Evolutionary conservation across 2,329 filamentous ascomycete species (phyloP).

Genomic region (Ophiostoma quercus): DNA sequence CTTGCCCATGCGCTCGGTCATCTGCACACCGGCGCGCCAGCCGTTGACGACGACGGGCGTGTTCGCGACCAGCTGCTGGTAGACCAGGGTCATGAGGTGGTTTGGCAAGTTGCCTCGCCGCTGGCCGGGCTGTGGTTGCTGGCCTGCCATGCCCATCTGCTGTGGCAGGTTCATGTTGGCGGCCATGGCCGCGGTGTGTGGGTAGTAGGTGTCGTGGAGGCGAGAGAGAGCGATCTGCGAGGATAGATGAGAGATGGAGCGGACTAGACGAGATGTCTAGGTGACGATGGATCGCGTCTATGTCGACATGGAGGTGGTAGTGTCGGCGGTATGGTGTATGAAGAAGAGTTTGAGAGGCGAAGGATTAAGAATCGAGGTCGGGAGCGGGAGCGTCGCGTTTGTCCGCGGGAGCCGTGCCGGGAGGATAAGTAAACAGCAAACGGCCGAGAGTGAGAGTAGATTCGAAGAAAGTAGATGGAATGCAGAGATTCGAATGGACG

Average conservation of each 20-base stretch:
- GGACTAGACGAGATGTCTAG: neutral
- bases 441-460: neutral
- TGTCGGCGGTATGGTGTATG: neutral
- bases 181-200: constrained; percentile 48
- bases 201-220: neutral
- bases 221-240: neutral
- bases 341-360: neutral
- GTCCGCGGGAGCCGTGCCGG: neutral
- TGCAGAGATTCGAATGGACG: neutral
- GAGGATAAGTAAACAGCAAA: neutral
- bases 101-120: constrained; percentile 39
- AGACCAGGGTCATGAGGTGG: constrained; percentile 33
- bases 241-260: neutral
- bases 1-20: constrained; percentile 42
- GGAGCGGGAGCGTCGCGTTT: neutral
- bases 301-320: constrained; percentile 8
- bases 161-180: constrained; percentile 46
- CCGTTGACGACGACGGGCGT: constrained; percentile 33
- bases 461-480: neutral
- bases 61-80: constrained; percentile 32
- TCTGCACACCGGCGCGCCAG: constrained; percentile 40
- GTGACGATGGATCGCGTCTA: neutral
- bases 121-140: constrained; percentile 35
- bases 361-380: neutral
- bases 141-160: constrained; percentile 48